These are phyloP conservation scores for Salicornia ramosissima DNA, from an alignment of 148 eudicot species.

Conservation along the genomic window DNA sequence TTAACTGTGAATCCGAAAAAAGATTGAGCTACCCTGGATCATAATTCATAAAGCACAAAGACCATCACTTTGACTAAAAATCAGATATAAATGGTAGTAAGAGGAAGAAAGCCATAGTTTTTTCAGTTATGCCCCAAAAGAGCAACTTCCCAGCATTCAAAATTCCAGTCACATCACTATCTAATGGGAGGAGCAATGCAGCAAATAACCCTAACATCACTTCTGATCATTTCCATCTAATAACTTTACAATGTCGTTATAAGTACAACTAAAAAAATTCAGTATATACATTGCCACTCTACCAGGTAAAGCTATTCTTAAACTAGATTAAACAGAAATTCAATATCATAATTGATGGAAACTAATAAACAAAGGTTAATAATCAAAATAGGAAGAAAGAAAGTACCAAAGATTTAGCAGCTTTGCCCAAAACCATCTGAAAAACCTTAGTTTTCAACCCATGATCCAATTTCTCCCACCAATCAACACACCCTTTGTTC, in stretches of 20 bases:
- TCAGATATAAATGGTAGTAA: too few relatives aligned
- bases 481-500: constrained; percentile 88
- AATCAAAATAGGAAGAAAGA: constrained; percentile 10
- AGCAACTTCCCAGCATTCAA: background rate
- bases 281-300: background rate
- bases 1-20: too few relatives aligned
- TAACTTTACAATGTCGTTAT: background rate
- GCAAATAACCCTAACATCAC: background rate
- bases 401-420: constrained; percentile 72
- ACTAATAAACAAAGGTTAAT: background rate
- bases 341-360: background rate
- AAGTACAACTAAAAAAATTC: background rate
- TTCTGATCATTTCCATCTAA: background rate
- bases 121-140: too few relatives aligned
- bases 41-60: too few relatives aligned
- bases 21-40: too few relatives aligned
- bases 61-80: too few relatives aligned
- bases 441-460: constrained; percentile 41
- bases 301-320: background rate
- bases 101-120: too few relatives aligned
- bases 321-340: too few relatives aligned
- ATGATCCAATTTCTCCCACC: constrained; percentile 77
- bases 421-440: constrained; percentile 39
- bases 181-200: background rate
- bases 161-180: background rate